A percentile compares a stretch with the other conserved stretches of the same genome.
Evolutionary conservation across 2,329 filamentous ascomycete genomes (phyloP).

Genomic region (Aspergillus piperis): DNA sequence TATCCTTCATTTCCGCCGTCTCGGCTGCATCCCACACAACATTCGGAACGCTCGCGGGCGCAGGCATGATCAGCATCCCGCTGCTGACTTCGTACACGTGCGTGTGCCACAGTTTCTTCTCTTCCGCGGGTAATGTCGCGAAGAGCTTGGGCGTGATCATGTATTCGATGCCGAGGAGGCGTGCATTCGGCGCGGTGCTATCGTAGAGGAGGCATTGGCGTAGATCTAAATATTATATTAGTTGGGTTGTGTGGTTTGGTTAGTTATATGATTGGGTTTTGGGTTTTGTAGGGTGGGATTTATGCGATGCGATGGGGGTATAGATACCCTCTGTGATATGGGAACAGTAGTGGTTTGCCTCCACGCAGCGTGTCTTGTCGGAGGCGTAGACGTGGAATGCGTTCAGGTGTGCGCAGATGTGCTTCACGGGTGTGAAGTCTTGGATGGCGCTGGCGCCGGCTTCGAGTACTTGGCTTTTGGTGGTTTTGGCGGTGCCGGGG

Average conservation of each 20-base stretch:
- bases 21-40: constrained; percentile 74
- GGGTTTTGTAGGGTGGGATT: background rate
- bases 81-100: constrained; percentile 54
- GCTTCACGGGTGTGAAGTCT: constrained; percentile 68
- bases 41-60: constrained; percentile 47
- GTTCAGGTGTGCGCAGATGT: constrained; percentile 79
- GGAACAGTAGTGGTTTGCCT: constrained; percentile 82
- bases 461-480: constrained; percentile 42
- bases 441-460: constrained; percentile 40
- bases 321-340: constrained; percentile 64
- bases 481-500: constrained; percentile 35
- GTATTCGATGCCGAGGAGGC: constrained; percentile 83
- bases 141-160: constrained; percentile 76
- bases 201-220: constrained; percentile 88
- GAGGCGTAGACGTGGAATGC: constrained; percentile 84
- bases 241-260: background rate
- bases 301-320: no score
- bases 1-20: constrained; percentile 75
- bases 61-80: constrained; percentile 47
- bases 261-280: no score
- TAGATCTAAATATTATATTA: constrained; percentile 55
- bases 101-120: constrained; percentile 79
- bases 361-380: constrained; percentile 68
- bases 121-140: constrained; percentile 63
- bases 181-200: constrained; percentile 63